Evolutionary conservation across 352 stramenopile genomes (phyloP), one percentile per base, ranked within the genome.

Genomic region (Pythium vanterpoolii): DNA sequence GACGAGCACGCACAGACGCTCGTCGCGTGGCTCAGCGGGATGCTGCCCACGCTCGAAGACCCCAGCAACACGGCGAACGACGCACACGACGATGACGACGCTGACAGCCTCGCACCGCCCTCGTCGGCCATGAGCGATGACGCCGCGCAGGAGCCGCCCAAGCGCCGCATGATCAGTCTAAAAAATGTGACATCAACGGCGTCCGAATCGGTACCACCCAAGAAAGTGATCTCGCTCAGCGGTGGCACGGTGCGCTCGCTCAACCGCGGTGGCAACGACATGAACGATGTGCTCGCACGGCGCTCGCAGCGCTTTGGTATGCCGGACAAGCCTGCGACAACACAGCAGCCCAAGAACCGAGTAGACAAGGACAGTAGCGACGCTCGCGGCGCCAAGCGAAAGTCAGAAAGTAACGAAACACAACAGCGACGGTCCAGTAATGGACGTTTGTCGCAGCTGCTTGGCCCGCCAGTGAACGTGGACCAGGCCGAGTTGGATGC

Each of bases 291-390:
- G 19, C 75, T 94, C 23, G 79, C 79, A 18, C 77, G 78, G 39
- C 80, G 84, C n/a, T 90, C 84, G 58, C 78, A 90, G 63, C 75
- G 84, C 21, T 94, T 94, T 60, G 84, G 84, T 3, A 61, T 73
- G 3, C 70, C 87, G 30, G 76, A 64, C 6, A 64, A 57, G 30
- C 40, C 47, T 77, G 34, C 47, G 30, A 40, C 53, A 1, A 45
- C 48, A 9, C 36, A 56, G 14, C 49, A 55, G 16, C 34, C 19
- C 70, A 79, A 62, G 38, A 60, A 33, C 43, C 14, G 30, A 26
- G 42, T 56, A 18, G 31, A 62, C 14, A 51, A 66, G 34, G 46
- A 66, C 13, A 72, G 60, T 34, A 50, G 34, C 42, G 49, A 51
- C 28, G 40, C 34, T 10, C 62, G 26, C 69, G 56, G 52, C 18